Percentiles rank a stretch among this genome's conserved stretches.
phyloP scores from a whole-genome alignment of 2,329 filamentous ascomycete species.

The Phaeosphaeriaceae sp. region DNA sequence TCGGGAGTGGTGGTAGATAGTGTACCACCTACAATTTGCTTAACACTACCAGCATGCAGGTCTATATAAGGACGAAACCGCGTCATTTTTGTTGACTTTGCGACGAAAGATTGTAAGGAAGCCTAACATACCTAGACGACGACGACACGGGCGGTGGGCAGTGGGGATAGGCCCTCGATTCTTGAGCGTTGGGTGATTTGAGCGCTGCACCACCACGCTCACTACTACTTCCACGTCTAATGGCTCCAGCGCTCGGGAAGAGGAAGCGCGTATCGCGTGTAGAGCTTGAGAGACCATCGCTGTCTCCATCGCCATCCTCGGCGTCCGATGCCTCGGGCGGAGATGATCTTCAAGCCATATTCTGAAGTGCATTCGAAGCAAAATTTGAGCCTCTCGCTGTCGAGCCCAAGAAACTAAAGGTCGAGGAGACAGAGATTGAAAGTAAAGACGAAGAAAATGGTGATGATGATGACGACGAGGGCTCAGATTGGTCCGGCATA shows the following conservation, averaged over 20 bases:
- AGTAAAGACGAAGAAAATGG: no score
- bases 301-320: conserved; percentile 36
- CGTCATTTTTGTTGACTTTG: conserved; percentile 79
- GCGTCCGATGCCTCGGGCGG: conserved; percentile 42
- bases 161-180: no score
- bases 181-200: no score
- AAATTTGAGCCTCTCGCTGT: conserved; percentile 76
- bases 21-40: conserved; percentile 97
- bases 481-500: conserved; percentile 68
- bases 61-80: conserved; percentile 96
- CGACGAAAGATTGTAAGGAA: no score
- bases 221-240: conserved; percentile 15
- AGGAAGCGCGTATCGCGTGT: conserved; percentile 51
- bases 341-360: conserved; percentile 72
- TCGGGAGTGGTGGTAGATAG: conserved; percentile 55
- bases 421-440: conserved; percentile 35
- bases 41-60: conserved; percentile 94
- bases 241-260: conserved; percentile 54
- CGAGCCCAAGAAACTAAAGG: conserved; percentile 38
- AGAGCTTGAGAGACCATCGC: conserved; percentile 35
- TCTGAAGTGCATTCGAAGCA: conserved; percentile 85
- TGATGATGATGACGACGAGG: conserved; percentile 41
- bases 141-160: no score
- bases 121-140: no score
- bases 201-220: no score